Evolutionary conservation across 768 basidiomycete genomes (phyloP), one percentile per base, ranked within the genome.

Genomic region (Collybia mongolica): DNA sequence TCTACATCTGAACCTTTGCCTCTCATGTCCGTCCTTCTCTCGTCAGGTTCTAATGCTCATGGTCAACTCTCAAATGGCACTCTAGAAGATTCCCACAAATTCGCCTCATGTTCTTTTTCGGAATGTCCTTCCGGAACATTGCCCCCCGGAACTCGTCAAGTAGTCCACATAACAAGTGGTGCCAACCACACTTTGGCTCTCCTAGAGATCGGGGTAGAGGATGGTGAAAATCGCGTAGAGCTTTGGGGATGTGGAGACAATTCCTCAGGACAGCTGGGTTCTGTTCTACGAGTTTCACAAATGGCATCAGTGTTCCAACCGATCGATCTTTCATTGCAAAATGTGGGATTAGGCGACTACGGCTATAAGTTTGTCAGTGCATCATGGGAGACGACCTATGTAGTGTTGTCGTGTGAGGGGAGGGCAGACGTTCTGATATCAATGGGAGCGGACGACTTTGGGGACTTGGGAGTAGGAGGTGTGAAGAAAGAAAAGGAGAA

Each of bases 381-480:
- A 0, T 75, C 83, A 39, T 97, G 94, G 93, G 88, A 96, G 66
- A 91, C 92, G 6, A 84, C 83, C 45, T 92, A 87, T 58, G 66
- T 91, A 39, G 84, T 84, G 2, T 68, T 92, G 12, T 75, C 79
- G 9, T 60, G 58, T 44, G 55, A 63, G 14, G 71, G 63, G 5
- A 60, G 61, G 20, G 60, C 66, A 41, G 88, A 86, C 55, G 60
- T 81, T 2, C 55, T 95, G 23, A 59, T 96, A 19, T 83, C 93
- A 2, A 84, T 94, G 76, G 95, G 95, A 1, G 77, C 84, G 1
- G 78, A 95, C 66, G 93, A 93, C 61, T 93, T 85, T 59, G 93
- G 91, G 2, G 85, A 88, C 62, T 74, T 93, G 39, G 93, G 92
- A 1, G 60, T 79, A 39, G 86, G 80, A 1, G 53, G 56, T 1